Evolutionary conservation across 1,284 basidiomycete genomes (phyloP).

Genomic region (Trametes pubescens): DNA sequence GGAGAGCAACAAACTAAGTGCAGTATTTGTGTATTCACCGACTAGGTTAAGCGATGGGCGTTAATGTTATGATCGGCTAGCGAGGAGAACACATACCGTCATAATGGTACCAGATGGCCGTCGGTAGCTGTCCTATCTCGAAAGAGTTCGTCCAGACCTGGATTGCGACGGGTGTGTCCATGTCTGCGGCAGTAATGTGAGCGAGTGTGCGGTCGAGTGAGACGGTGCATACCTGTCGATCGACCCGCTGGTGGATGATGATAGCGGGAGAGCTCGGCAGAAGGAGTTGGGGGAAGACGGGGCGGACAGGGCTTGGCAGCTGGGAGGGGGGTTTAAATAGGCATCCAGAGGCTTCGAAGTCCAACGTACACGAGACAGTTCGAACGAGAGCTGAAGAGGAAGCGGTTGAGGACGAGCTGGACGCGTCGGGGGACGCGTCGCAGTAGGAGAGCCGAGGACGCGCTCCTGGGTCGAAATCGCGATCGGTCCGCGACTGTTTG

Average conservation of each 20-base stretch:
- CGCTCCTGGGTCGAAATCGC: conserved; percentile 12
- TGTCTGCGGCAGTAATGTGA: not conserved
- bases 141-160: conserved; percentile 35
- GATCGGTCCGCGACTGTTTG: conserved; percentile 7
- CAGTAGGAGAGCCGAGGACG: not conserved
- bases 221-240: not conserved
- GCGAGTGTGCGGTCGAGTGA: not conserved
- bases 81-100: conserved; percentile 30
- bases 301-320: not conserved
- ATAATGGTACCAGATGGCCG: conserved; percentile 34
- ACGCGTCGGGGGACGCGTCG: conserved; percentile 14
- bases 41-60: conserved; percentile 6
- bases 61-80: not conserved
- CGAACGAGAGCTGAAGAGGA: conserved; percentile 3
- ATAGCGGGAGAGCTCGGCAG: not conserved
- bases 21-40: conserved; percentile 2
- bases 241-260: not conserved
- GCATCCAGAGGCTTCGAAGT: not conserved
- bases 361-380: conserved; percentile 4
- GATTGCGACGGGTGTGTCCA: not conserved
- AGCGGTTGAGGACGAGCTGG: not conserved
- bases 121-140: conserved; percentile 27
- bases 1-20: not conserved
- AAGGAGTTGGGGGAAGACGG: not conserved
- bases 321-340: conserved; percentile 12